Base-by-base conservation (phyloP, 78 protist species). In the Isochrysis galbana region DNA sequence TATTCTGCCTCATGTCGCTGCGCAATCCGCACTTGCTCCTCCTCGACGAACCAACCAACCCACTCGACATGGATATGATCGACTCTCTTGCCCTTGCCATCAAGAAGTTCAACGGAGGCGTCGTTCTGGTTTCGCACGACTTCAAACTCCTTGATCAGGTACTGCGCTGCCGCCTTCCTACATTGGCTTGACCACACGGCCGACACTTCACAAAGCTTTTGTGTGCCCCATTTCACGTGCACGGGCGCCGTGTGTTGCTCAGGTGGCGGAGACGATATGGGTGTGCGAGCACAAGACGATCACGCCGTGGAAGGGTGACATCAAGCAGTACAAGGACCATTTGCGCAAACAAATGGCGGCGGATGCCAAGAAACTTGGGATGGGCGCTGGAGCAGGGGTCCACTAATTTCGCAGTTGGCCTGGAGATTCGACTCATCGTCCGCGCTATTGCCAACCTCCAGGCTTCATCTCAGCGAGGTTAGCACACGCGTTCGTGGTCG, bases 21-120 rank as follows among this genome's bases (percentile, higher is more conserved):
- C 46, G 87, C 55, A 69, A 77, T 47, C 87, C 89, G 29, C 70
- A 69, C 26, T 17, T 86, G 69, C 72, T 86, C 45, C 69, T 69
- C 34, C 84, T 77, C 47, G 88, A 96, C 42, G 98, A 98, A 95
- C 99, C 99, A 36, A 98, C 99, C 69, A 98, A 98, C 96, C 98
- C 97, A 72, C 91, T 98, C 82, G 97, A 93, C 91, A 92, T 96
- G 90, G 96, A 94, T 78, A 93, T 95, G 23, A 93, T 96, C 38
- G 98, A 96, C 84, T 97, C 98, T 36, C 92, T 96, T 22, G 96
- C 94, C 22, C 94, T 93, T 3, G 98, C 98, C 47, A 91, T 97
- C 94, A 95, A 95, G 39, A 74, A 21, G 21, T 98, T 91, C 90
- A 36, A 74, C 70, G 99, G 98, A 29, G 98, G 98, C 47, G 94